Evolutionary conservation across 768 basidiomycete genomes (phyloP).

Genomic region (Suillus discolor): DNA sequence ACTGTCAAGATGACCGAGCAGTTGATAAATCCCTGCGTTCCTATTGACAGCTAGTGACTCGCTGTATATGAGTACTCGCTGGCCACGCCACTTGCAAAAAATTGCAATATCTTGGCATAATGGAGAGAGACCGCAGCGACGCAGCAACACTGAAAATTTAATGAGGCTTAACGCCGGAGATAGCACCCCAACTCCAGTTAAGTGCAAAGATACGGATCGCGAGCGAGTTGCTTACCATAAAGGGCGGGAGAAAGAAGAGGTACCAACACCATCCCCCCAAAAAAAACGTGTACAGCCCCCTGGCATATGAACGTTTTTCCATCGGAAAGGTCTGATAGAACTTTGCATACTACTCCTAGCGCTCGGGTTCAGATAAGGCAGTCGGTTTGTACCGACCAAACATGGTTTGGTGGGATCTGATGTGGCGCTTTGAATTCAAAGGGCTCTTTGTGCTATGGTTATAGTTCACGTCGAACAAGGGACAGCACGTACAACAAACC

Average conservation of each 20-base stretch:
- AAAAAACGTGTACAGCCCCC: slow-evolving; percentile 8
- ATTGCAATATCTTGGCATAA: slow-evolving; percentile 1
- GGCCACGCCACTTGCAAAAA: background rate
- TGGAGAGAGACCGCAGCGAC: background rate
- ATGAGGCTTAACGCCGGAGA: slow-evolving; percentile 10
- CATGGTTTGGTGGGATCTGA: background rate
- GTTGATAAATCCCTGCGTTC: too few species aligned
- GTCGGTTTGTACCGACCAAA: slow-evolving; percentile 24
- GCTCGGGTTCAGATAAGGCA: slow-evolving; percentile 17
- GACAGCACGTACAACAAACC: slow-evolving; percentile 9
- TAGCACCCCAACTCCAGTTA: slow-evolving; percentile 13
- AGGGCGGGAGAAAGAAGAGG: slow-evolving; percentile 16
- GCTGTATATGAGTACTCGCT: background rate
- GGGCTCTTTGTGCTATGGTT: background rate
- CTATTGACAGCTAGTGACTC: background rate
- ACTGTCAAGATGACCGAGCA: background rate
- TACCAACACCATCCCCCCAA: background rate
- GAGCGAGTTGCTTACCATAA: slow-evolving; percentile 15
- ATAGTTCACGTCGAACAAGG: background rate
- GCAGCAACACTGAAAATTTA: background rate
- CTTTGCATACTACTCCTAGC: background rate
- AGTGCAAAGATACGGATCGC: background rate
- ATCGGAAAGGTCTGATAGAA: slow-evolving; percentile 34
- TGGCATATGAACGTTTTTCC: slow-evolving; percentile 18
- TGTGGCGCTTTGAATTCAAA: slow-evolving; percentile 4